Evolutionary conservation across 2,329 filamentous ascomycete species (phyloP).

Genomic region (Lizonia empirigonia): DNA sequence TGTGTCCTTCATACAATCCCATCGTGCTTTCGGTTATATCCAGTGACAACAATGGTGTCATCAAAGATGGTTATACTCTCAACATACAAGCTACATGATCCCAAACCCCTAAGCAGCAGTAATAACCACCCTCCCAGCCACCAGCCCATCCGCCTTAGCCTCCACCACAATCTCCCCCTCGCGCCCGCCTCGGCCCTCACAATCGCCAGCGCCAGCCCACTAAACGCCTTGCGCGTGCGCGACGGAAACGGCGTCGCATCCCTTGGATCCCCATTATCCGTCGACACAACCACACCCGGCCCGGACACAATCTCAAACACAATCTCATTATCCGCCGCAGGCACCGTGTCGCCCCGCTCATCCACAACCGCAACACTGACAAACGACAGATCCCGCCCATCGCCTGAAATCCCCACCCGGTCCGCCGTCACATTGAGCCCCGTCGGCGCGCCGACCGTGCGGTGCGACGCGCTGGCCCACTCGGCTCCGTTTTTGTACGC

Average conservation of each 20-base stretch:
- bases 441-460: conserved; percentile 51
- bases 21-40: no score
- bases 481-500: conserved; percentile 55
- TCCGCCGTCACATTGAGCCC: conserved; percentile 51
- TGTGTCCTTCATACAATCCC: no score
- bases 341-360: conserved; percentile 51
- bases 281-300: conserved; percentile 54
- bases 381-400: conserved; percentile 55
- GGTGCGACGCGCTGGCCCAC: conserved; percentile 54
- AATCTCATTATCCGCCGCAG: conserved; percentile 51
- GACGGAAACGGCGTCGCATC: conserved; percentile 32
- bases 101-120: conserved; percentile 4
- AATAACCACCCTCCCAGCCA: neutral
- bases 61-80: no score
- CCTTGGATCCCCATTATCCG: conserved; percentile 57
- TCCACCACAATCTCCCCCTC: conserved; percentile 21
- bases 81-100: no score
- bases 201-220: conserved; percentile 33
- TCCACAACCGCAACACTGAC: conserved; percentile 56
- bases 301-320: conserved; percentile 52
- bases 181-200: conserved; percentile 19
- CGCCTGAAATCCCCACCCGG: conserved; percentile 46
- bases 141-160: conserved; percentile 12
- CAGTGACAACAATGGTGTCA: no score
- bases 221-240: conserved; percentile 31